Conservation (phyloP, 2,329 filamentous ascomycete genomes). For the Chalaropsis thielavioides region DNA sequence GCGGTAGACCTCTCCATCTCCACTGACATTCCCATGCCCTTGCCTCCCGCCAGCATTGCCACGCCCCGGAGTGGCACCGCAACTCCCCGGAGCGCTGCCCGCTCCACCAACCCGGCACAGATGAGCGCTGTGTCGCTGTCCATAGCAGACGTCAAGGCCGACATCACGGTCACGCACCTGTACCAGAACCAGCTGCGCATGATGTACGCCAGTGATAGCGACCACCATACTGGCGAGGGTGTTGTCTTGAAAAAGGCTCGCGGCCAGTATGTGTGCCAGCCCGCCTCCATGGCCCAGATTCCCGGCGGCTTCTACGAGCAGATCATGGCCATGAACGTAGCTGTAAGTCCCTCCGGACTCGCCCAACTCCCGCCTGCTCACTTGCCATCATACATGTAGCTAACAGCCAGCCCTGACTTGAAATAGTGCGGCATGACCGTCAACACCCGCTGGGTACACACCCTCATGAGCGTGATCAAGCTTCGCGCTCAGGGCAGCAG, state of each 20-base stretch:
- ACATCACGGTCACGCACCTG: conserved; percentile 18
- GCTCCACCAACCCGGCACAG: conserved; percentile 7
- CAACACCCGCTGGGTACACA: conserved; percentile 48
- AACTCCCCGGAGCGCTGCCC: neutral
- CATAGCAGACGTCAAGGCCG: conserved; percentile 17
- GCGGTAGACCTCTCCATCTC: neutral
- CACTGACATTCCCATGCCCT: neutral
- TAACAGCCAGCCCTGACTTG: neutral
- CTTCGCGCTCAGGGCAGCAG: conserved; percentile 27
- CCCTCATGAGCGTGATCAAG: conserved; percentile 36
- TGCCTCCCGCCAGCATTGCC: neutral
- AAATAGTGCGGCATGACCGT: conserved; percentile 52
- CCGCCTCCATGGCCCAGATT: conserved; percentile 24
- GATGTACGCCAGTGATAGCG: conserved; percentile 15
- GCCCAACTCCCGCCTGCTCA: too few relatives aligned
- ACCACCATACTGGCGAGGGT: conserved; percentile 20
- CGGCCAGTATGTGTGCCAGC: conserved; percentile 29
- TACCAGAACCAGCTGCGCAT: conserved; percentile 18
- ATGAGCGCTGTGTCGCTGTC: conserved; percentile 14
- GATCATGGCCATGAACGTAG: conserved; percentile 33
- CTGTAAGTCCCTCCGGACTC: conserved; percentile 27
- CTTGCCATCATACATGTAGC: neutral
- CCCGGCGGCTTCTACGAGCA: conserved; percentile 34
- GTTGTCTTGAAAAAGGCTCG: conserved; percentile 28
- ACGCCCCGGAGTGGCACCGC: conserved; percentile 3